These are phyloP conservation scores for Rhizopogon sp. DNA, from an alignment of 768 basidiomycete species.

Conservation along the genomic window DNA sequence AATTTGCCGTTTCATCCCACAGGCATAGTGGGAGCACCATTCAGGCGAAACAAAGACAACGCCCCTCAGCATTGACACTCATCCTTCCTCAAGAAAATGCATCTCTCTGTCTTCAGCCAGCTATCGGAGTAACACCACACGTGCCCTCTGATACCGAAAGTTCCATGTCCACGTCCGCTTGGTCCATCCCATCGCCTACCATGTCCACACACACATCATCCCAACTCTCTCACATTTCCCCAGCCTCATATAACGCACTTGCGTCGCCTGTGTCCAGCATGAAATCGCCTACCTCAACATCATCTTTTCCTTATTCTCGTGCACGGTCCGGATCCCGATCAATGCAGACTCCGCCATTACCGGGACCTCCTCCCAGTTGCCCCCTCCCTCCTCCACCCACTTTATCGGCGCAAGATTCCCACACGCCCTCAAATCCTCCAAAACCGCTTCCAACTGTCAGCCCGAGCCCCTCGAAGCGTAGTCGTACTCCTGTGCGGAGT, in stretches of 20 bases:
- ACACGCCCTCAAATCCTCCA: not conserved
- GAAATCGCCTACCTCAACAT: slow-evolving; percentile 3
- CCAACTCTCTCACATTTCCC: slow-evolving; percentile 2
- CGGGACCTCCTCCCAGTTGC: slow-evolving; percentile 22
- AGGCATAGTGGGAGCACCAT: not conserved
- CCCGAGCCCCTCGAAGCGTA: slow-evolving; percentile 18
- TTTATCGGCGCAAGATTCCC: not conserved
- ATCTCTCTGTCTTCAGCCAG: slow-evolving; percentile 11
- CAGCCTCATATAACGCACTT: not conserved
- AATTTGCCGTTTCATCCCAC: slow-evolving; percentile 4
- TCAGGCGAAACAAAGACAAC: slow-evolving; percentile 3
- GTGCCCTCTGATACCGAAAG: slow-evolving; percentile 18
- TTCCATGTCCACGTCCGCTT: not conserved
- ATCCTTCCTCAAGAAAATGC: slow-evolving; percentile 6
- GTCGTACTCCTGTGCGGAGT: slow-evolving; percentile 12
- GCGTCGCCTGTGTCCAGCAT: slow-evolving; percentile 1
- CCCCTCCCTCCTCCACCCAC: slow-evolving; percentile 24
- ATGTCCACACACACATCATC: slow-evolving; percentile 1
- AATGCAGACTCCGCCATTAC: slow-evolving; percentile 19
- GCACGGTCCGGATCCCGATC: slow-evolving; percentile 21
- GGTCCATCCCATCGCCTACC: slow-evolving; percentile 11
- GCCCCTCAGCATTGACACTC: slow-evolving; percentile 10
- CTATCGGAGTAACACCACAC: slow-evolving; percentile 15
- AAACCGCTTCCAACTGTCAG: not conserved
- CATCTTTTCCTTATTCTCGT: slow-evolving; percentile 15